Evolutionary conservation across 2,329 filamentous ascomycete genomes (phyloP).

Genomic region (Trichoderma lentiforme): DNA sequence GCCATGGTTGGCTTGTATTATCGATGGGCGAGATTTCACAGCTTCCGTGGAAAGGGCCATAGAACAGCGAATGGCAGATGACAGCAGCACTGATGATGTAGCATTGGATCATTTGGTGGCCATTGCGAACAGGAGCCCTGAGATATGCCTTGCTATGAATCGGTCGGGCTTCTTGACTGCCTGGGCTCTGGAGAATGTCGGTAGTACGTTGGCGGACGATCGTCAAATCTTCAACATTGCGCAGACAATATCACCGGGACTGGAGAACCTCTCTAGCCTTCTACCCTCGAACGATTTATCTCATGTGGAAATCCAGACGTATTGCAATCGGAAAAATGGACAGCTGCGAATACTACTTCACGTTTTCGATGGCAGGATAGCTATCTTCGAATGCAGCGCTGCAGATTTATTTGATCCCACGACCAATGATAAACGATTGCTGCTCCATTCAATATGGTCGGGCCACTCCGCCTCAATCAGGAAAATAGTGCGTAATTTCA

Average conservation of each 20-base stretch:
- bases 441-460: conserved; percentile 68
- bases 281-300: conserved; percentile 24
- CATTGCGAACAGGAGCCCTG: conserved; percentile 78
- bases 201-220: conserved; percentile 62
- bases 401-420: conserved; percentile 77
- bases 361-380: conserved; percentile 79
- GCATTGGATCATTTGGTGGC: conserved; percentile 82
- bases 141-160: conserved; percentile 84
- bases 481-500: conserved; percentile 83
- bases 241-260: conserved; percentile 61
- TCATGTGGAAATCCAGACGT: conserved; percentile 69
- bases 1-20: conserved; percentile 61
- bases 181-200: conserved; percentile 87
- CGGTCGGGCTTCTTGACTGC: conserved; percentile 82
- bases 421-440: conserved; percentile 57
- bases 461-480: conserved; percentile 78
- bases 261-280: conserved; percentile 44
- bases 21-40: conserved; percentile 78
- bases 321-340: conserved; percentile 63
- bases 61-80: conserved; percentile 52
- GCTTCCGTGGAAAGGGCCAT: conserved; percentile 74
- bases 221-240: conserved; percentile 81
- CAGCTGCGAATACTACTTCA: conserved; percentile 74
- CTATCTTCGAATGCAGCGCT: conserved; percentile 75
- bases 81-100: conserved; percentile 60